Percentiles rank a stretch among this genome's conserved stretches.
Evolutionary conservation across 2,329 filamentous ascomycete genomes (phyloP).

Genomic region (Clarireedia monteithiana): DNA sequence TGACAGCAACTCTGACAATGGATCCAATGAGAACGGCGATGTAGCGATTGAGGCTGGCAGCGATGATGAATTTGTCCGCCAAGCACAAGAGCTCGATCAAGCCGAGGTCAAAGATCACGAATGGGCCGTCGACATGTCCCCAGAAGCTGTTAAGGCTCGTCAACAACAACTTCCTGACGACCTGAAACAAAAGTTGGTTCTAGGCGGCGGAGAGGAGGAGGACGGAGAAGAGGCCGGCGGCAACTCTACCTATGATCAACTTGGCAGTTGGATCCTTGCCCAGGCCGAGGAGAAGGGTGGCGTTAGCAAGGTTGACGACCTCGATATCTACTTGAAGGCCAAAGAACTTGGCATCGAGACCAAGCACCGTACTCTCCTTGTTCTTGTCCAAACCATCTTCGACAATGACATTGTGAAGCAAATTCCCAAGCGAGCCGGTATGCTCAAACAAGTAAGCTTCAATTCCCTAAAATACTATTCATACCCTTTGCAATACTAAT

Average conservation of each 20-base stretch:
- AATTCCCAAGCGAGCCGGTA: conserved; percentile 71
- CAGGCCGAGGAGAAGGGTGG: conserved; percentile 65
- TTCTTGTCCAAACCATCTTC: conserved; percentile 90
- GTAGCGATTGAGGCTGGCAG: conserved; percentile 62
- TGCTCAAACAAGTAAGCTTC: conserved; percentile 79
- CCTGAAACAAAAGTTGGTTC: conserved; percentile 83
- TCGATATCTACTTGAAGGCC: conserved; percentile 92
- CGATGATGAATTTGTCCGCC: conserved; percentile 85
- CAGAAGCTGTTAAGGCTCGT: conserved; percentile 89
- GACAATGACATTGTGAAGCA: conserved; percentile 83
- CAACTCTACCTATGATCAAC: conserved; percentile 75
- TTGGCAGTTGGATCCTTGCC: conserved; percentile 85
- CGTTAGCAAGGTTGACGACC: conserved; percentile 73
- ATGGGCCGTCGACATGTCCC: conserved; percentile 95
- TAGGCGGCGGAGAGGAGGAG: conserved; percentile 71
- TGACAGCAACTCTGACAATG: conserved; percentile 57
- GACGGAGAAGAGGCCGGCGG: conserved; percentile 71
- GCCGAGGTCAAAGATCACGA: conserved; percentile 72
- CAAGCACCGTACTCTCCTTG: conserved; percentile 89
- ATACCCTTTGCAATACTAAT: neutral
- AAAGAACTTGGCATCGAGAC: conserved; percentile 89
- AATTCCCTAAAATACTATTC: neutral
- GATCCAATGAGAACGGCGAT: conserved; percentile 37
- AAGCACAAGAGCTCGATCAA: conserved; percentile 65
- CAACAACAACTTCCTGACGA: conserved; percentile 89